Conservation (phyloP, 257 asterid genomes). For the Primulina huaijiensis region DNA sequence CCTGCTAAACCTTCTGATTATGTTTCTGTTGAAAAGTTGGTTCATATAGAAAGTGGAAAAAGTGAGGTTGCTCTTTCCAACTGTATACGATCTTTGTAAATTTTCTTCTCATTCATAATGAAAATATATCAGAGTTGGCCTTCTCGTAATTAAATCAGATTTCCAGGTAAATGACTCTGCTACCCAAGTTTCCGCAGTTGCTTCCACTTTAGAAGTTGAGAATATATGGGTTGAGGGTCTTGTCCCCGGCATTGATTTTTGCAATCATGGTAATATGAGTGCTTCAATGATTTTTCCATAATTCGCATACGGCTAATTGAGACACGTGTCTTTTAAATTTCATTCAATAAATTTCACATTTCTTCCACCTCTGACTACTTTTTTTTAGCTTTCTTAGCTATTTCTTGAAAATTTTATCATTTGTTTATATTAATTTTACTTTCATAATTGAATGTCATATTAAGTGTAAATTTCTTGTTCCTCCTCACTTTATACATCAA, state of each 20-base stretch:
- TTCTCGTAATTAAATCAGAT: constrained; percentile 31
- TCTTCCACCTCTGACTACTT: constrained; percentile 2
- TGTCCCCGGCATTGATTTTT: constrained; percentile 97
- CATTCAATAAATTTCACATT: background rate
- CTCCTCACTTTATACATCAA: background rate
- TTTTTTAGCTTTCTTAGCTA: background rate
- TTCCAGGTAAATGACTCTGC: constrained; percentile 29
- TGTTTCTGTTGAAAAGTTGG: constrained; percentile 37
- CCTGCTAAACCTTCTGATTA: constrained; percentile 28
- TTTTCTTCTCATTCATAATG: constrained; percentile 17
- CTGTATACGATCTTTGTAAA: constrained; percentile 9
- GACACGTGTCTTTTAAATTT: background rate
- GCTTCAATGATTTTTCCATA: background rate
- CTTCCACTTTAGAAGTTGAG: constrained; percentile 46
- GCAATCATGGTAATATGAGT: constrained; percentile 82
- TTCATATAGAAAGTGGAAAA: constrained; percentile 36
- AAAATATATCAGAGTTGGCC: constrained; percentile 6
- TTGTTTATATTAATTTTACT: background rate
- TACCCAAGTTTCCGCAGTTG: constrained; percentile 41
- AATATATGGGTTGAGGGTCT: constrained; percentile 86
- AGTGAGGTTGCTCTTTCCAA: constrained; percentile 33
- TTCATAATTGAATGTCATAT: background rate
- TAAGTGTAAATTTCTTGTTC: background rate
- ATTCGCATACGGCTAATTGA: constrained; percentile 11
- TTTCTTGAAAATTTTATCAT: background rate